Evolutionary conservation across 345 rosid genomes (phyloP).

Genomic region (Hypericum androsaemum): DNA sequence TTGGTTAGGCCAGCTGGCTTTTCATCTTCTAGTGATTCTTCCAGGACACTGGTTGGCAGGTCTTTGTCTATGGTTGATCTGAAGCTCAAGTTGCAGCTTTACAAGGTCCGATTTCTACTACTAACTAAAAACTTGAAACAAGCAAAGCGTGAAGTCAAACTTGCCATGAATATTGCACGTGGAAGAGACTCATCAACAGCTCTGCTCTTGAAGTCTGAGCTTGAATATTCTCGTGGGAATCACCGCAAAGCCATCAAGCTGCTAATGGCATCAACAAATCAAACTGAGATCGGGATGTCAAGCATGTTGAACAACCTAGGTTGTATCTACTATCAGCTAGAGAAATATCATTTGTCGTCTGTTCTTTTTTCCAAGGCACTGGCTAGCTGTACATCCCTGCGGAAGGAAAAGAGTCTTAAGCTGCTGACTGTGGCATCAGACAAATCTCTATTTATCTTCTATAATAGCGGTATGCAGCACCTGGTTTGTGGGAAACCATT

Average conservation of each 20-base stretch:
- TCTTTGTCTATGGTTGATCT: constrained; percentile 53
- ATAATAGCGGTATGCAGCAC: constrained; percentile 78
- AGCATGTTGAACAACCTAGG: constrained; percentile 88
- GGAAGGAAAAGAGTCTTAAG: constrained; percentile 65
- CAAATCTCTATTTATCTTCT: constrained; percentile 65
- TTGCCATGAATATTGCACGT: constrained; percentile 83
- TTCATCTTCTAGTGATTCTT: constrained; percentile 46
- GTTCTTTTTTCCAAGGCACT: constrained; percentile 74
- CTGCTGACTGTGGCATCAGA: constrained; percentile 69
- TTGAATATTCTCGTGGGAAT: constrained; percentile 94
- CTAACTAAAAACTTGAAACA: constrained; percentile 81
- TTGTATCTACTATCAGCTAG: constrained; percentile 79
- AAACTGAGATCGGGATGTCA: constrained; percentile 52
- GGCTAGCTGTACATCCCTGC: constrained; percentile 46
- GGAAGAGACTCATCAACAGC: constrained; percentile 83
- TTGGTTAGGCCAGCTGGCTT: constrained; percentile 39
- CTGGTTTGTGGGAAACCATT: constrained; percentile 80
- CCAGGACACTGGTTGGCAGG: constrained; percentile 46
- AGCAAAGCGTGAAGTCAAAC: constrained; percentile 97
- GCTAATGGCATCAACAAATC: constrained; percentile 66
- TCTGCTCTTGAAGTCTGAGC: constrained; percentile 87
- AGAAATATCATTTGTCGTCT: constrained; percentile 53
- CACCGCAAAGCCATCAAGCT: constrained; percentile 90
- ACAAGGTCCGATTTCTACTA: constrained; percentile 81
- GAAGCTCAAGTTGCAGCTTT: constrained; percentile 90